Evolutionary conservation across 1,139 yeast species (phyloP).

Genomic region (Yamadazyma sp.): DNA sequence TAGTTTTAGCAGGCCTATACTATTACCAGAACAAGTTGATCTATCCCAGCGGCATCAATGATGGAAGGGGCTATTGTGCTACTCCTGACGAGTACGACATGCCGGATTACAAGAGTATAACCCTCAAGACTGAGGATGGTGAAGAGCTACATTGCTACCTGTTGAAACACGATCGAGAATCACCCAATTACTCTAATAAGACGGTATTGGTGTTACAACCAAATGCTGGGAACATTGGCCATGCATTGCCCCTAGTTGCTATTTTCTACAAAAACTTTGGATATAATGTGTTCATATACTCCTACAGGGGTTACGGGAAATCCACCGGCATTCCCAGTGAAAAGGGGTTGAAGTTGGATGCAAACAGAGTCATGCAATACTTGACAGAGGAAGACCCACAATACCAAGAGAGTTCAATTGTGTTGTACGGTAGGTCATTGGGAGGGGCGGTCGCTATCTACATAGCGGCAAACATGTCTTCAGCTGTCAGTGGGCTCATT

Average conservation of each 20-base stretch:
- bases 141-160: conserved; percentile 44
- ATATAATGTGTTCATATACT: conserved; percentile 80
- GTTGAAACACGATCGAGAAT: conserved; percentile 47
- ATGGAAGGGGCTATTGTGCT: conserved; percentile 72
- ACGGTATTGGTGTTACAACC: conserved; percentile 84
- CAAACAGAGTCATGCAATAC: conserved; percentile 67
- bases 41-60: conserved; percentile 81
- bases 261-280: conserved; percentile 64
- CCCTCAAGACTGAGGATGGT: conserved; percentile 68
- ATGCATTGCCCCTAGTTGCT: conserved; percentile 79
- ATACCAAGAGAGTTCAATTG: conserved; percentile 52
- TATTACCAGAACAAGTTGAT: conserved; percentile 67
- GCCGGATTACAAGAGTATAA: conserved; percentile 61
- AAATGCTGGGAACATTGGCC: conserved; percentile 97
- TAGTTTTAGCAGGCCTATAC: conserved; percentile 58
- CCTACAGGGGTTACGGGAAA: conserved; percentile 90
- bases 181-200: conserved; percentile 50
- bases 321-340: conserved; percentile 82
- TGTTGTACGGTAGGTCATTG: conserved; percentile 84
- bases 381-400: conserved; percentile 49
- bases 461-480: conserved; percentile 60
- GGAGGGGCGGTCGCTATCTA: conserved; percentile 96
- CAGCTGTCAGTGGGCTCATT: conserved; percentile 58
- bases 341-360: conserved; percentile 78
- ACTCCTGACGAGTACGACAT: conserved; percentile 74